Evolutionary conservation across 2,329 filamentous ascomycete genomes (phyloP), one percentile per base, ranked within the genome.

Genomic region (Ophiosphaerella korrae): DNA sequence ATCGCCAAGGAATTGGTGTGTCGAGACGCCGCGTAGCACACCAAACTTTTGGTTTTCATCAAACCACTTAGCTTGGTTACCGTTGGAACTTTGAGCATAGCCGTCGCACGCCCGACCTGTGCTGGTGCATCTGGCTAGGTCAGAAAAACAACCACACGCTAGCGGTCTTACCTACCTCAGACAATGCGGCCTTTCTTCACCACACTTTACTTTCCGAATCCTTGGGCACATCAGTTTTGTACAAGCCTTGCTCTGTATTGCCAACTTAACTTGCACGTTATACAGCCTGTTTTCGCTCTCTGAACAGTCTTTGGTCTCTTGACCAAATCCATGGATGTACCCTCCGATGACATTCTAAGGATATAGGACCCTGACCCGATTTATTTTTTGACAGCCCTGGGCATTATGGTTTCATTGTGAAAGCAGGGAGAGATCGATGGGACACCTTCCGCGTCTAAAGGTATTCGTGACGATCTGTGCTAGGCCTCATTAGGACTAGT

Each of bases 101-200:
- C 62, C 62, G 40, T 61, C 58, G 44, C 63, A 67, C 42, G 43
- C 58, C n/a, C 63, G 63, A n/a, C 63, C 62, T 21, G 57, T 62
- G 37, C 52, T 62, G 9, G 52, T 59, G 34, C 64, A 67, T 52
- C 57, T 64, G 31, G 3, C 6, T 9, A 16, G 12, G 52, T 59
- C 12, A 62, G 38, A 11, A 14, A n/a, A 9, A 11, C 9, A 24
- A 7, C 5, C 3, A 21, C 1, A 35, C 33, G 36, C 7, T 7
- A 14, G 2, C 38, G 11, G n/a, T 3, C 31, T 5, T 26, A 7
- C 40, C 43, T 60, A 64, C 65, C 58, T 62, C 32, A 32, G 18
- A 38, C 65, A 67, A 18, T 35, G 26, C 1, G 64, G 65, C 21
- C 58, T 61, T 11, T 31, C 47, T 50, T 68, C 63, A 46, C 60